A percentile compares a stretch with the other conserved stretches of the same genome.
Evolutionary conservation across 2,329 filamentous ascomycete genomes (phyloP).

Genomic region (Sporothrix inflata): DNA sequence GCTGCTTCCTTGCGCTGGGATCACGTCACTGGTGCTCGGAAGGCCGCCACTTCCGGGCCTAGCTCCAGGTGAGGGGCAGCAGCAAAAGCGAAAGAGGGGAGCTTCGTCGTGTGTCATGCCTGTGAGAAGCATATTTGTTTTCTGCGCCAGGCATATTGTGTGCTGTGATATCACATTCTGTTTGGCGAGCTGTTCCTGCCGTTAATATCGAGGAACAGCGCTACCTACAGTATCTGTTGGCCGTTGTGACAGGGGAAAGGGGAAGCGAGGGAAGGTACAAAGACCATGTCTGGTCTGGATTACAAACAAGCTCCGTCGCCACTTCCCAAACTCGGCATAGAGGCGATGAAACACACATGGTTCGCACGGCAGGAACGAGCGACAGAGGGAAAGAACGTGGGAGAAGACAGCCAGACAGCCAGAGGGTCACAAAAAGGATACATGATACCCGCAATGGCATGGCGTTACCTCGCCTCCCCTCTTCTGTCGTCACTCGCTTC

Average conservation of each 20-base stretch:
- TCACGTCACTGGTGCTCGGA: conserved; percentile 24
- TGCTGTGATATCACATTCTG: background rate
- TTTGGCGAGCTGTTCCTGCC: background rate
- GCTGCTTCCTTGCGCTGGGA: conserved; percentile 13
- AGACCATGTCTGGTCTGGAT: background rate
- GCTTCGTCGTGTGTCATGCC: background rate
- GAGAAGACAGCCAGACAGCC: background rate
- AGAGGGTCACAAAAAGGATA: background rate
- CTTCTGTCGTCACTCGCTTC: conserved; percentile 2
- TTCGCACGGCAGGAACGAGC: conserved; percentile 3
- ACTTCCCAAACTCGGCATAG: conserved; percentile 25
- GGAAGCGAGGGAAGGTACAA: background rate
- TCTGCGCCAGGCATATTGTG: background rate
- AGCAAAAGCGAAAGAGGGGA: background rate
- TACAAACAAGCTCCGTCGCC: conserved; percentile 10
- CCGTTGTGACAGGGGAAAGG: background rate
- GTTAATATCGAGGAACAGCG: background rate
- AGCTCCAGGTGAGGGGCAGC: background rate
- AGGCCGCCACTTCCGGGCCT: conserved; percentile 2
- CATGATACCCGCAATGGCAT: conserved; percentile 5
- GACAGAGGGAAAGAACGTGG: background rate
- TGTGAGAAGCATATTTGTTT: background rate
- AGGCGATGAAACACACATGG: conserved; percentile 29
- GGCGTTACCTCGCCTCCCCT: background rate
- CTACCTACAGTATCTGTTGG: background rate